Evolutionary conservation across 2,329 filamentous ascomycete genomes (phyloP).

Genomic region (Malbranchea zuffiana): DNA sequence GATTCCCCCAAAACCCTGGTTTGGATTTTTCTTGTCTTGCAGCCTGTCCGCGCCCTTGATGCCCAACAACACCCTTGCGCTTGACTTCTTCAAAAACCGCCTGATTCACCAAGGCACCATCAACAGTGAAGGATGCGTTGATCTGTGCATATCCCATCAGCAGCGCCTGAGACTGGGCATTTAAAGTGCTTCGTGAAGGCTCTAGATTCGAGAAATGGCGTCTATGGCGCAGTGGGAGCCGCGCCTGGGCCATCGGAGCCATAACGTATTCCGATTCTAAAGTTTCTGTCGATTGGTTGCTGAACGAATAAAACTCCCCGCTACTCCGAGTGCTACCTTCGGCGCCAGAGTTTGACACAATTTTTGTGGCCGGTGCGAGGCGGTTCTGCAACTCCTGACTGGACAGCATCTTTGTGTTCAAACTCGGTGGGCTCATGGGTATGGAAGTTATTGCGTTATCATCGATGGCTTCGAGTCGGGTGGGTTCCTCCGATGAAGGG

Average conservation of each 20-base stretch:
- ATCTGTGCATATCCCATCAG: slow-evolving; percentile 99
- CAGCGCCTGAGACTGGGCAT: slow-evolving; percentile 50
- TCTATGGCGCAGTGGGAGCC: slow-evolving; percentile 34
- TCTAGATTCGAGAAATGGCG: slow-evolving; percentile 38
- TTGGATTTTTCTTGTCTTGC: slow-evolving; percentile 56
- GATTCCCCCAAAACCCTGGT: slow-evolving; percentile 66
- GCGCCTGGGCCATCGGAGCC: slow-evolving; percentile 41
- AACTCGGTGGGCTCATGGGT: slow-evolving; percentile 11
- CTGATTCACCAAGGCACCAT: slow-evolving; percentile 82
- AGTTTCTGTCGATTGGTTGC: slow-evolving; percentile 91
- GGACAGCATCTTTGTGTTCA: slow-evolving; percentile 12
- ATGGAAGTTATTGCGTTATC: background rate
- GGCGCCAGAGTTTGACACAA: slow-evolving; percentile 39
- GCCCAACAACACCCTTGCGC: slow-evolving; percentile 78
- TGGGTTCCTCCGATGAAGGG: background rate
- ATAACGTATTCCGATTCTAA: slow-evolving; percentile 72
- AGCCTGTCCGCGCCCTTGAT: slow-evolving; percentile 69
- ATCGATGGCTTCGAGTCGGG: slow-evolving; percentile 2
- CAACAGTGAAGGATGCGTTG: slow-evolving; percentile 80
- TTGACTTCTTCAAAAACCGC: slow-evolving; percentile 92
- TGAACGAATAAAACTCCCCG: slow-evolving; percentile 86
- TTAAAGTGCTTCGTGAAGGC: slow-evolving; percentile 16
- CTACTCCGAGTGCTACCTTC: slow-evolving; percentile 77
- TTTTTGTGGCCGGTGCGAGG: slow-evolving; percentile 30
- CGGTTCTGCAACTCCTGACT: slow-evolving; percentile 20